These are phyloP conservation scores for Xerocomellus amylosporus DNA, from an alignment of 768 basidiomycete genomes.

Conservation along the genomic window DNA sequence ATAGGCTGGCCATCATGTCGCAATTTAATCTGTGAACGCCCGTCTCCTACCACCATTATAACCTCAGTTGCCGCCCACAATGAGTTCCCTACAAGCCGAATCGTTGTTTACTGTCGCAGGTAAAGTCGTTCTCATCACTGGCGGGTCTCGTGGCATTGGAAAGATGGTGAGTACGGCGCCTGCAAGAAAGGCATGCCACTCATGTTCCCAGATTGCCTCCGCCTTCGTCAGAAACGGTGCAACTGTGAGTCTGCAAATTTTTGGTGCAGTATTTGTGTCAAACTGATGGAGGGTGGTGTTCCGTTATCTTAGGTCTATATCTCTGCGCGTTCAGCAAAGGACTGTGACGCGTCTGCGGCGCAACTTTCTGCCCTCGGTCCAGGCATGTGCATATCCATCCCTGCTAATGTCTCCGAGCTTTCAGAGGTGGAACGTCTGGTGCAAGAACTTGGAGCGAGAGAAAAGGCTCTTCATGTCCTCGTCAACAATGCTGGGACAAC, in stretches of 20 bases:
- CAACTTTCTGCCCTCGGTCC: constrained; percentile 53
- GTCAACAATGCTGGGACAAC: constrained; percentile 67
- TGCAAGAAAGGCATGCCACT: constrained; percentile 1
- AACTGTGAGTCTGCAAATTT: constrained; percentile 35
- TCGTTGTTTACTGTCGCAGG: constrained; percentile 50
- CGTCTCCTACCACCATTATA: neutral
- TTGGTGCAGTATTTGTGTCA: constrained; percentile 5
- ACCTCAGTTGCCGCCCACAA: constrained; percentile 13
- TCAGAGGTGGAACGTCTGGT: constrained; percentile 54
- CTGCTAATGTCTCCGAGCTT: constrained; percentile 52
- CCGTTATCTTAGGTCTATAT: constrained; percentile 51
- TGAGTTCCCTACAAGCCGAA: constrained; percentile 36
- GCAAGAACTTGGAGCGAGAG: constrained; percentile 46
- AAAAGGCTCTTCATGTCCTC: constrained; percentile 53
- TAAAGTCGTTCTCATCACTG: constrained; percentile 60
- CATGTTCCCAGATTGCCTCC: constrained; percentile 50
- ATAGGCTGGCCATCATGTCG: constrained; percentile 11
- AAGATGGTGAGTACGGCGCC: constrained; percentile 47
- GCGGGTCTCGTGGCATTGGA: constrained; percentile 64
- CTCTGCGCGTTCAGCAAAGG: constrained; percentile 52
- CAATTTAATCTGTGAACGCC: neutral
- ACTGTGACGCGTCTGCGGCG: constrained; percentile 49
- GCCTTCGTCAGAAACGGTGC: constrained; percentile 64
- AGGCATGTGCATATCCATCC: constrained; percentile 52
- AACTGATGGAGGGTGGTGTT: neutral